Conservation (phyloP, 768 basidiomycete genomes). For the Tubosaeta brunneosetosa region DNA sequence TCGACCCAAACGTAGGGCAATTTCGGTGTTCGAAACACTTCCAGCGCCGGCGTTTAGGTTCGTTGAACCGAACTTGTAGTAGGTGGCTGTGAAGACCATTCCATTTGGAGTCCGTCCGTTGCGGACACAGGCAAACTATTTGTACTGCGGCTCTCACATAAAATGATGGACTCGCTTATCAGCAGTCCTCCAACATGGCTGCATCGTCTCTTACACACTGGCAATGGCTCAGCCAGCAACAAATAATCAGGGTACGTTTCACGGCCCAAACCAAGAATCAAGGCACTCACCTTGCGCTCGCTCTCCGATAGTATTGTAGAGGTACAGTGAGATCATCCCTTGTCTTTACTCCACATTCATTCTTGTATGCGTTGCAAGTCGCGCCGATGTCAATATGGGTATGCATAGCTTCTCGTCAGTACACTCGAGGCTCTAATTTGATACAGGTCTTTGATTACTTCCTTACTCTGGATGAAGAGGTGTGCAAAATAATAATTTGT, state of each 20-base stretch:
- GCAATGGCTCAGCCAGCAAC: conserved; percentile 1
- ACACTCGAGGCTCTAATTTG: background rate
- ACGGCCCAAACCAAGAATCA: too few relatives aligned
- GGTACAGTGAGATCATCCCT: background rate
- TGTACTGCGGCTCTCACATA: too few relatives aligned
- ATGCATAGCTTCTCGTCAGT: background rate
- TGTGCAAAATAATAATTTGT: background rate
- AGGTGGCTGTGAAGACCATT: too few relatives aligned
- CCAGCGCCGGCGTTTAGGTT: too few relatives aligned
- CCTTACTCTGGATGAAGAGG: conserved; percentile 10
- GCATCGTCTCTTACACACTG: background rate
- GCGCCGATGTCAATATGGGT: conserved; percentile 11
- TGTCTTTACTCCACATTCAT: background rate
- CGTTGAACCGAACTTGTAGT: too few relatives aligned
- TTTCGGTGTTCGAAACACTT: too few relatives aligned
- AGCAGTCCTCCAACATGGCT: background rate
- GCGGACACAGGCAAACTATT: too few relatives aligned
- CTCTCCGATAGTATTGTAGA: background rate
- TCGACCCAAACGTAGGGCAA: background rate
- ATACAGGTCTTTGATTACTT: conserved; percentile 7
- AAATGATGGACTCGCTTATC: too few relatives aligned
- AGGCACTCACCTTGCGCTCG: background rate
- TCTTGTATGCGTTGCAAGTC: conserved; percentile 2
- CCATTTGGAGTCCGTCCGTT: too few relatives aligned
- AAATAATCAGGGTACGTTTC: conserved; percentile 7